Evolutionary conservation across 805 yeast genomes (phyloP), one percentile per base, ranked within the genome.

Genomic region (Lipomyces starkeyi): DNA sequence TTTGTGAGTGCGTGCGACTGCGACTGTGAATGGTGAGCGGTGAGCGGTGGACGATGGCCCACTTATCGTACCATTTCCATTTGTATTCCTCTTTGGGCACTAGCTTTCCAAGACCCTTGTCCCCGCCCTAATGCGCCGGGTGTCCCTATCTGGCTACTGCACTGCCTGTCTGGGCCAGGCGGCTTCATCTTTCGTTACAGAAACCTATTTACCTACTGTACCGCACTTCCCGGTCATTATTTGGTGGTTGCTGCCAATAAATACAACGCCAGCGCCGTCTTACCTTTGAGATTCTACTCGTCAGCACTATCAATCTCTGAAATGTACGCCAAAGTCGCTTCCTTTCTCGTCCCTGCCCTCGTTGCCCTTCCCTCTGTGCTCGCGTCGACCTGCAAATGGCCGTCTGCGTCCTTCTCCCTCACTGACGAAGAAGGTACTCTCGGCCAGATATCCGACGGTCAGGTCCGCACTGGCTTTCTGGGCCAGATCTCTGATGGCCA

Each of bases 401-500:
- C 65, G 49, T 34, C 64, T 58, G 57, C 59, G 37, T 20, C 25
- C 25, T 66, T 66, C 71, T 68, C 69, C 34, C 59, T 65, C 58
- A 20, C 61, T 29, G 57, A 49, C 65, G 53, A 66, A 22, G 61
- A 35, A 29, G 67, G 63, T 43, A 34, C 47, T 20, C 64, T 69
- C 55, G 65, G 68, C 32, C 72, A 69, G 65, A 69, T 69, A 56
- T 7, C 32, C n/a, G 72, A 69, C 59, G 72, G 72, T 22, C 70
- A 69, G 68, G 47, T 69, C 66, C 62, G 64, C 55, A 62, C 67
- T 52, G 67, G 71, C 22, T 63, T 29, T 60, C 72, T 69, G 25
- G 72, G 72, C 59, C 72, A 69, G 69, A 69, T 69, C 61, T 34
- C 34, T 54, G 72, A 69, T 29, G 72, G 72, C 56, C 72, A 69